Evolutionary conservation across 441 rosid genomes (phyloP).

Genomic region (Populus hybrid): DNA sequence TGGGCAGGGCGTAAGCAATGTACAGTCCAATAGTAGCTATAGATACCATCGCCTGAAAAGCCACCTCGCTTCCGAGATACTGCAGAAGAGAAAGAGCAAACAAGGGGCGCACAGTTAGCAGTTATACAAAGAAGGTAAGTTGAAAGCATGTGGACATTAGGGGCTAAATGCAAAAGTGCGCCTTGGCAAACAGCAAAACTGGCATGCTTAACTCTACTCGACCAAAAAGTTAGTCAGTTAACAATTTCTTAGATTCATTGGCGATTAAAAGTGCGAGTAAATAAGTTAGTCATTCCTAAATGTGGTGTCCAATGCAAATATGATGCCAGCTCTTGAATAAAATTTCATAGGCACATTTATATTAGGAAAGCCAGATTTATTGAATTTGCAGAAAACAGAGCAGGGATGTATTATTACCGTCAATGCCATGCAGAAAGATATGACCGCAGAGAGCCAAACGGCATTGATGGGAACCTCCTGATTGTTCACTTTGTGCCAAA

Average conservation of each 20-base stretch:
- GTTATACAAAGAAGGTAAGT: neutral
- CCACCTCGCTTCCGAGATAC: slow-evolving; percentile 90
- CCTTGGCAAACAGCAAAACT: neutral
- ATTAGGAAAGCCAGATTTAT: neutral
- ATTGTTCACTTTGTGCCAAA: slow-evolving; percentile 92
- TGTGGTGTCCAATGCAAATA: neutral
- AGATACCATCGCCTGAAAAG: slow-evolving; percentile 96
- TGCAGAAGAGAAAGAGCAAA: slow-evolving; percentile 31
- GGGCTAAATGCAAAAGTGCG: neutral
- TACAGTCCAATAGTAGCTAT: slow-evolving; percentile 94
- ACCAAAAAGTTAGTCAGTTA: neutral
- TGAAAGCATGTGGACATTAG: neutral
- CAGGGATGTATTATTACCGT: slow-evolving; percentile 32
- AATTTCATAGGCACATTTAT: no score
- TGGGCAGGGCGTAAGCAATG: slow-evolving; percentile 92
- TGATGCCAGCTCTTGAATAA: neutral
- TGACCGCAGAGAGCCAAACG: slow-evolving; percentile 74
- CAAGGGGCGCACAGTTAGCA: neutral
- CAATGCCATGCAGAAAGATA: slow-evolving; percentile 94
- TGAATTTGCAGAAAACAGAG: neutral
- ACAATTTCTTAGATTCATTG: neutral
- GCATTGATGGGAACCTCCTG: slow-evolving; percentile 88
- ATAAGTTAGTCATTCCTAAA: neutral
- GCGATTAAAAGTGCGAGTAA: neutral
- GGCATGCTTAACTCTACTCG: neutral